phyloP scores from a whole-genome alignment of 495 filamentous ascomycete species.

The Melanomma pulvis-pyrius region DNA sequence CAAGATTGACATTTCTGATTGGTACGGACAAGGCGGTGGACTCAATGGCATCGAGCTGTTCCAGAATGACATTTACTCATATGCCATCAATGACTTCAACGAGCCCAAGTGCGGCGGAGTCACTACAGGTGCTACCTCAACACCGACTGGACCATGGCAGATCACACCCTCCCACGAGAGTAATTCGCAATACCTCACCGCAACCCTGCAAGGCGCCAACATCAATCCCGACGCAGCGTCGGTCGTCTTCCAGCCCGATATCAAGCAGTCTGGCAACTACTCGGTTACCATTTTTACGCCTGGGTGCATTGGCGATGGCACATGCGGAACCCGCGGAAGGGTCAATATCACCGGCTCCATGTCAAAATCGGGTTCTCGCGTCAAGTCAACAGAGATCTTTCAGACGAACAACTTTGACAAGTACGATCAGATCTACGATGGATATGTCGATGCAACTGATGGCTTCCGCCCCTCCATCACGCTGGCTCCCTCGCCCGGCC shows the following conservation, averaged over 20 bases:
- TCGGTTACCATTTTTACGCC: conserved; percentile 86
- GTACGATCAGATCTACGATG: conserved; percentile 86
- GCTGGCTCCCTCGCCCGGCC: conserved; percentile 66
- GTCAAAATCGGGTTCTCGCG: conserved; percentile 48
- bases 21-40: conserved; percentile 85
- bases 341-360: conserved; percentile 78
- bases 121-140: conserved; percentile 65
- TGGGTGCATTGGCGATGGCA: conserved; percentile 79
- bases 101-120: conserved; percentile 78
- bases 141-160: conserved; percentile 72
- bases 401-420: conserved; percentile 96
- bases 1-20: conserved; percentile 78
- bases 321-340: conserved; percentile 72
- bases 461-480: conserved; percentile 82
- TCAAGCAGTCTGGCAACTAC: conserved; percentile 89
- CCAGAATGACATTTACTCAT: conserved; percentile 68
- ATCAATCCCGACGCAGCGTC: conserved; percentile 52
- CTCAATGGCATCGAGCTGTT: conserved; percentile 90
- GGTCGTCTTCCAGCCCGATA: conserved; percentile 78
- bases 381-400: conserved; percentile 58
- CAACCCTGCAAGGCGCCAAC: conserved; percentile 57
- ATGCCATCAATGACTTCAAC: conserved; percentile 84
- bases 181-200: conserved; percentile 74
- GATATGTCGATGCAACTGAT: conserved; percentile 74
- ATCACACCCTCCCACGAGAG: conserved; percentile 62